These are phyloP conservation scores for Botrytis medusae DNA, from an alignment of 2,329 filamentous ascomycete genomes.

Conservation along the genomic window DNA sequence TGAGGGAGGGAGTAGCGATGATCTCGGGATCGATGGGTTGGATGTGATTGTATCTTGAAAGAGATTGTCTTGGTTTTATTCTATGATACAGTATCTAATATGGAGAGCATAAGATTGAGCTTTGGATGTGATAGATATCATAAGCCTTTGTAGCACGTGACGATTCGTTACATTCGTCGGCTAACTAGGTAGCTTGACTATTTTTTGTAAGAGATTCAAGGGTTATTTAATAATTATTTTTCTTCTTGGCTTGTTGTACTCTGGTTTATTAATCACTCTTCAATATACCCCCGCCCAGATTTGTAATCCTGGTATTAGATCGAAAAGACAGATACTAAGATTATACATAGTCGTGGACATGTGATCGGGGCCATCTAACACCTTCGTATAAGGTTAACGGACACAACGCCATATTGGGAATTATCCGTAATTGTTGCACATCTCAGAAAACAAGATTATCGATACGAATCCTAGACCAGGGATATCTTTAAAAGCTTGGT, in stretches of 20 bases:
- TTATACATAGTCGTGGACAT: neutral
- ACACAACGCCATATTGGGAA: neutral
- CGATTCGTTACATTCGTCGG: neutral
- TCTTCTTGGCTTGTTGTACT: neutral
- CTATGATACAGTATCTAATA: too few relatives aligned
- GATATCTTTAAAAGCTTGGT: neutral
- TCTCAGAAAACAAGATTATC: conserved; percentile 12
- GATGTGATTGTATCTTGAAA: too few relatives aligned
- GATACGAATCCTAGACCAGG: neutral
- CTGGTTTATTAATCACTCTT: neutral
- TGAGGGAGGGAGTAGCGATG: too few relatives aligned
- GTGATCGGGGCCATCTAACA: neutral
- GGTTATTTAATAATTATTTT: too few relatives aligned
- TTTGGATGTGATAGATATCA: too few relatives aligned
- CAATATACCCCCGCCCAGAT: accelerated
- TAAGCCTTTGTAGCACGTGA: neutral
- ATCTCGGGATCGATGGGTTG: too few relatives aligned
- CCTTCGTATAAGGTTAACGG: neutral
- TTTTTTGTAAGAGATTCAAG: neutral
- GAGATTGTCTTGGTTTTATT: too few relatives aligned
- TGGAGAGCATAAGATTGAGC: too few relatives aligned
- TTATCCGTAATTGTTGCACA: conserved; percentile 3
- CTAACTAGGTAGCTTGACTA: neutral
- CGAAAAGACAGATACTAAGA: neutral
- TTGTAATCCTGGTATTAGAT: neutral